Base-by-base conservation (phyloP, 176 grass and related monocot genomes). In the Musa schizocarpa region DNA sequence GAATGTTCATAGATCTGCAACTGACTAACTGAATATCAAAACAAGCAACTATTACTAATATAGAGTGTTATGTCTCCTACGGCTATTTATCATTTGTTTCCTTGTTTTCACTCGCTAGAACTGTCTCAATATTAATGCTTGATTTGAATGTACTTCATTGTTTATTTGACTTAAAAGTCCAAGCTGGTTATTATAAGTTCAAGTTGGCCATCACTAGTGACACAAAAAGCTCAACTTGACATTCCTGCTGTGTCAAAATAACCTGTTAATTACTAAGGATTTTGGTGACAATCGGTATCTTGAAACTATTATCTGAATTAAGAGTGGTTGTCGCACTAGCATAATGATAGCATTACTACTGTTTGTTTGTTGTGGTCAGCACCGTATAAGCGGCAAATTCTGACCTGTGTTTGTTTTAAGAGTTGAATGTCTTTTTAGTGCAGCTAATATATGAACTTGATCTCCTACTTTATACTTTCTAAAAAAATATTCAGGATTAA, bases 401-500 rank as follows among this genome's bases (percentile, higher is more conserved):
- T 61, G 17, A n/a, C 17, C 16, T 61, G 17, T 61, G 7, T 7
- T 61, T 20, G 34, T 43, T 6, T 6, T 43, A 43, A 43, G 34
- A 43, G 34, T 43, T 6, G 34, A 43, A 43, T 43, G 34, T 43
- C 34, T 43, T 43, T 43, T 43, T 43, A 43, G 34, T 5, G 4
- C 34, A 43, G 34, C 34, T 43, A 43, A 43, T 43, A 43, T 43
- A 43, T 43, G 34, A 43, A 43, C 34, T 43, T 43, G 34, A 43
- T 43, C 34, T 43, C 34, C 4, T 43, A 43, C 4, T 43, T 43
- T 9, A 25, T n/a, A 25, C 21, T 27, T 43, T 43, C 34, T 43
- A 43, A 27, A 53, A 74, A 16, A 12, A 14, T 55, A 14, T 55
- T 26, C 83, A 92, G 86, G 83, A 79, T 83, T 83, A 78, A 68